These are phyloP conservation scores for Pythium scleroteichum DNA, from an alignment of 352 stramenopile species.

Conservation along the genomic window DNA sequence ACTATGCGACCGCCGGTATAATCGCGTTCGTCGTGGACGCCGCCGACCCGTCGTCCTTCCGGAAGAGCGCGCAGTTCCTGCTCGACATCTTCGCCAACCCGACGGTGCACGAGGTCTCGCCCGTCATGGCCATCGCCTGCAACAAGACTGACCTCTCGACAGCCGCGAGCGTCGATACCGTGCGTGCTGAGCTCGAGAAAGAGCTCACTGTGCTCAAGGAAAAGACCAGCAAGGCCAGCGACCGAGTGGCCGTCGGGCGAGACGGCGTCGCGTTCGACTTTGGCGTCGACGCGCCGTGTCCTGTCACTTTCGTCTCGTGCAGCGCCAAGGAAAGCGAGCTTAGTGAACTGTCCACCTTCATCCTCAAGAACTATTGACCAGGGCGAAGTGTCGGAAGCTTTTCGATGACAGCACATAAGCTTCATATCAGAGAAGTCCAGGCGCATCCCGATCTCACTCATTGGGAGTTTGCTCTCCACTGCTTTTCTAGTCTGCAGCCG, in stretches of 20 bases:
- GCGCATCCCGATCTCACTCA: too few relatives aligned
- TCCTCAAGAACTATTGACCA: slow-evolving; percentile 16
- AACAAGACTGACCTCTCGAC: slow-evolving; percentile 17
- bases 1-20: slow-evolving; percentile 8
- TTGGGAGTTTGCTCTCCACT: too few relatives aligned
- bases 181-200: slow-evolving; percentile 3
- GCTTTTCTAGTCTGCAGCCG: too few relatives aligned
- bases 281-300: slow-evolving; percentile 20
- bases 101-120: slow-evolving; percentile 5
- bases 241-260: not conserved
- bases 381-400: too few relatives aligned
- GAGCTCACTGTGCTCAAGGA: slow-evolving; percentile 13
- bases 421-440: too few relatives aligned
- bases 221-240: slow-evolving; percentile 1
- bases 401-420: too few relatives aligned
- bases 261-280: slow-evolving; percentile 14
- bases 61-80: slow-evolving; percentile 14
- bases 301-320: slow-evolving; percentile 14
- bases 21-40: slow-evolving; percentile 21
- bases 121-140: slow-evolving; percentile 11
- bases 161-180: slow-evolving; percentile 8
- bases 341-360: slow-evolving; percentile 16
- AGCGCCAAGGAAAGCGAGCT: slow-evolving; percentile 17
- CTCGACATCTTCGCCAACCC: slow-evolving; percentile 15
- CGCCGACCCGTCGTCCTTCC: slow-evolving; percentile 10